Percentiles rank a stretch among this genome's conserved stretches.
Conservation (phyloP, 129 eudicot genomes). For the Tagetes patula region DNA sequence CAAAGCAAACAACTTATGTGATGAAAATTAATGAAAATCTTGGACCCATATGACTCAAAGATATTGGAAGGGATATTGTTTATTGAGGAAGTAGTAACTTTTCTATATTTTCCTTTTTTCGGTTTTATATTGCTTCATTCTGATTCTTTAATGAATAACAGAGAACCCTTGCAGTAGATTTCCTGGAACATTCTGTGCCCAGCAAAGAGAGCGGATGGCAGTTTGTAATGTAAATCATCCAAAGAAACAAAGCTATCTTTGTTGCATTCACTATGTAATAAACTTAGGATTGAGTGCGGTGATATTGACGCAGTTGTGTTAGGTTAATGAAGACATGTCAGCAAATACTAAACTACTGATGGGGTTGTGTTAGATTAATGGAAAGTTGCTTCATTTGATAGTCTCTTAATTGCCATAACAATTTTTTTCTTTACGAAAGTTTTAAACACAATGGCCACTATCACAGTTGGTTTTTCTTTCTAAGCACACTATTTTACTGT, state of each 20-base stretch:
- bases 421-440: too few relatives aligned
- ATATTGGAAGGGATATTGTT: slow-evolving; percentile 71
- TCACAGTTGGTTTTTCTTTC: too few relatives aligned
- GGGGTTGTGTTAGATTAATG: too few relatives aligned
- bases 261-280: slow-evolving; percentile 37
- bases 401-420: too few relatives aligned
- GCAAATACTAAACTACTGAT: slow-evolving; percentile 23
- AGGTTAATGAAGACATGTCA: slow-evolving; percentile 70
- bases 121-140: slow-evolving; percentile 28
- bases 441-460: too few relatives aligned
- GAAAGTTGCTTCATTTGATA: too few relatives aligned
- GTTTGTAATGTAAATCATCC: slow-evolving; percentile 34
- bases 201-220: slow-evolving; percentile 40
- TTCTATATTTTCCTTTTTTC: background rate
- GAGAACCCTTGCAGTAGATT: slow-evolving; percentile 89
- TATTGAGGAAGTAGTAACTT: slow-evolving; percentile 50
- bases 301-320: slow-evolving; percentile 89
- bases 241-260: slow-evolving; percentile 53
- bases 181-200: slow-evolving; percentile 44
- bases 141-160: slow-evolving; percentile 59
- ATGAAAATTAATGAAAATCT: slow-evolving; percentile 70
- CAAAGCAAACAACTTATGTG: slow-evolving; percentile 71
- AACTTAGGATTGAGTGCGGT: slow-evolving; percentile 60
- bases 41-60: slow-evolving; percentile 70
- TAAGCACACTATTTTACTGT: too few relatives aligned